A percentile compares a stretch with the other conserved stretches of the same genome.
phyloP scores from a whole-genome alignment of 371 early-diverging fungal genomes.

The Mortierella sp. region DNA sequence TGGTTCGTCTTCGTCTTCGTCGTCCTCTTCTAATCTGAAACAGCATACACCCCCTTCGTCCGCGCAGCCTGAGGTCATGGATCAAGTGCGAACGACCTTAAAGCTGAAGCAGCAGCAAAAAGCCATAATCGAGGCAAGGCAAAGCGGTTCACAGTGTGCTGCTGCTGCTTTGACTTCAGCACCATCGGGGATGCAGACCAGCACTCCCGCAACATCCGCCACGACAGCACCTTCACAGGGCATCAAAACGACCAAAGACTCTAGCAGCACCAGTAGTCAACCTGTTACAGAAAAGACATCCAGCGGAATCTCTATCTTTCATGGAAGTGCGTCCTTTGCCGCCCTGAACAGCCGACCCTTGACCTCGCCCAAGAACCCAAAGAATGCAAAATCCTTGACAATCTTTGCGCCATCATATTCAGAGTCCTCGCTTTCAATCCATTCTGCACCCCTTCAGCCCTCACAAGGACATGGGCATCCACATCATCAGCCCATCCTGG shows the following conservation, averaged over 20 bases:
- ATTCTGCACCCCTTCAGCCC: slow-evolving; percentile 69
- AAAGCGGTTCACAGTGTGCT: slow-evolving; percentile 29
- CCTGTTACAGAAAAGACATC: slow-evolving; percentile 50
- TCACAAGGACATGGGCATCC: slow-evolving; percentile 31
- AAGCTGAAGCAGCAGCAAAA: slow-evolving; percentile 67
- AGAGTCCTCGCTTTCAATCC: slow-evolving; percentile 62
- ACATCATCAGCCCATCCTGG: slow-evolving; percentile 4
- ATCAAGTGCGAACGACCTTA: slow-evolving; percentile 58
- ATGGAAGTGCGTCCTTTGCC: slow-evolving; percentile 51
- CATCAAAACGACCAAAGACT: background rate
- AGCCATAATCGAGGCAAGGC: slow-evolving; percentile 64
- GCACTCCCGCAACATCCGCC: slow-evolving; percentile 5
- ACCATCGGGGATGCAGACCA: background rate
- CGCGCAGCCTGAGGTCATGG: slow-evolving; percentile 56
- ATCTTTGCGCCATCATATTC: slow-evolving; percentile 69
- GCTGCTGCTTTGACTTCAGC: slow-evolving; percentile 6
- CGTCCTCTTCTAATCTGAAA: slow-evolving; percentile 8
- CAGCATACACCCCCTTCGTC: slow-evolving; percentile 19
- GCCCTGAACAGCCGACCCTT: slow-evolving; percentile 47
- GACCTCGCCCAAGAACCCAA: slow-evolving; percentile 55
- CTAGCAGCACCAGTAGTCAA: slow-evolving; percentile 16
- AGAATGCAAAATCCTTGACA: slow-evolving; percentile 66
- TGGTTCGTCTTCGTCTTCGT: background rate
- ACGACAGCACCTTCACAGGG: slow-evolving; percentile 10
- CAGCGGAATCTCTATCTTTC: slow-evolving; percentile 50